Base-by-base conservation (phyloP, 805 yeast species). In the Blastobotrys parvus region DNA sequence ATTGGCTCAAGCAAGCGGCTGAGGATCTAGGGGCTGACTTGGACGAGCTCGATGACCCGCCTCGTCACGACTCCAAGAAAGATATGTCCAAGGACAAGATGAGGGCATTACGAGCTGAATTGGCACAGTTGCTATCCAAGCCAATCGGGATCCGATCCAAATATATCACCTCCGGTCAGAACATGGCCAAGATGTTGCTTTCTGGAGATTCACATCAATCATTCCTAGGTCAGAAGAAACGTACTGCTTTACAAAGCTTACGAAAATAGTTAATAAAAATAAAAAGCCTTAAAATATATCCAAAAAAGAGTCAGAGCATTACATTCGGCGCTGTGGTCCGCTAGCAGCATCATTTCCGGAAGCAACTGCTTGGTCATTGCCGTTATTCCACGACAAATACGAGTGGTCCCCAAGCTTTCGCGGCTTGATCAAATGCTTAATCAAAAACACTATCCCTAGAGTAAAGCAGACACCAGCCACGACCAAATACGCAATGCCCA, bases 1-100 rank as follows among this genome's bases (percentile, higher is more conserved):
- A 78, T 44, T 88, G 97, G 97, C 68, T 88, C 46, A 74, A 77
- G 46, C 78, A 86, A 57, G 97, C 96, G 0, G 97, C 97, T 0
- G 92, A 83, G 42, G 98, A 92, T 40, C 69, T 92, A 44, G 98
- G 95, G 6, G 64, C 89, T 32, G 96, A 84, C 29, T 70, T 82
- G 35, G 86, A 79, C 48, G 69, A 50, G 18, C 54, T 47, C 19
- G 48, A 46, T 22, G 55, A 55, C 16, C 45, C 34, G 33, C 34
- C 37, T 18, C 41, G 41, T 13, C 78, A 78, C 56, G 80, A 77
- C 55, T 73, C 84, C 52, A 70, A 70, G 44, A 73, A 74, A 52
- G 34, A 35, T 8, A 7, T 36, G 2, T 23, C 70, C 17, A 74
- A 74, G 50, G 71, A 68, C 17, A 77, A 80, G 37, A 50, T 67